Evolutionary conservation across 2,329 filamentous ascomycete genomes (phyloP), one percentile per base, ranked within the genome.

Genomic region (Waltergamsia citrina): DNA sequence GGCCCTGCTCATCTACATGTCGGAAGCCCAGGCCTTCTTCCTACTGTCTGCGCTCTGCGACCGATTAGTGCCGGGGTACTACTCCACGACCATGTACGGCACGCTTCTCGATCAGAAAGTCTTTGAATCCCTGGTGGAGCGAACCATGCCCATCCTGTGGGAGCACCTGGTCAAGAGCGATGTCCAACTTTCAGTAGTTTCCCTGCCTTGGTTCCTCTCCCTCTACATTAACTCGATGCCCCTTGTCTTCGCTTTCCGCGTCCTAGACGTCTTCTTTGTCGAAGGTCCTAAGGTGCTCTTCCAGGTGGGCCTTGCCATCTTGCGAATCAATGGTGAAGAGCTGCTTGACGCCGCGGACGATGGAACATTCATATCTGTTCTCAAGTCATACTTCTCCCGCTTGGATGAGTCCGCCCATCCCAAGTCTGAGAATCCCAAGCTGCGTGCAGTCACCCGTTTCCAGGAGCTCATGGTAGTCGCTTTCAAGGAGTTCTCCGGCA

Each of bases 221-320:
- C 70, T 98, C 14, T 98, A 96, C 60, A 93, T 98, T 67, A 98
- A 98, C 69, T 96, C 90, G 2, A 98, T 98, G 92, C 92, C 92
- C 5, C 69, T 98, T 12, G 87, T 96, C 2, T 98, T 96, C 59
- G 92, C 92, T 29, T 98, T 96, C 57, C 76, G 92, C 36, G 92
- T 98, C 32, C 62, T 98, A 41, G 92, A 98, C 49, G 90, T 98
- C 32, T 98, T 98, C 65, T 98, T 98, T 59, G 76, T 98, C 26
- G 92, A 98, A 59, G 92, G 92, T 0, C 90, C 92, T 12, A 96
- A 96, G 60, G 92, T 96, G 2, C 67, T 98, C 8, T 98, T 98
- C 60, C 92, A 98, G 56, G 84, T 98, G 38, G 92, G 92, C 14
- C 65, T 98, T 41, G 92, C 92, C n/a, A 98, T 98, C 48, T 66